phyloP scores from a whole-genome alignment of 345 rosid species.

The Ceriops decandra region DNA sequence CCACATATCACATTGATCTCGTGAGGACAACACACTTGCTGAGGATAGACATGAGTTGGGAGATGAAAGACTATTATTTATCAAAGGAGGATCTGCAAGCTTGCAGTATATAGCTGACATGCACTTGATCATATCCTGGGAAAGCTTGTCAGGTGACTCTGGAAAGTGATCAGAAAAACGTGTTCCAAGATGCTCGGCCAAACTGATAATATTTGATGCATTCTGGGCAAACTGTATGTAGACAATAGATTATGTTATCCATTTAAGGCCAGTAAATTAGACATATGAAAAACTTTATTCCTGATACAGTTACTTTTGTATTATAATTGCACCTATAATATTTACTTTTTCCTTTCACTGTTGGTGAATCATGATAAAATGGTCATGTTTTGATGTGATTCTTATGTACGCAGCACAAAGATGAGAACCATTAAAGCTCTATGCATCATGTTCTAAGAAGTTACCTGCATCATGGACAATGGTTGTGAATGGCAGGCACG shows the following conservation, averaged over 20 bases:
- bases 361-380: background rate
- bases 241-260: slow-evolving; percentile 10
- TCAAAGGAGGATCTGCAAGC: slow-evolving; percentile 79
- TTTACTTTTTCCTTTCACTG: background rate
- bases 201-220: slow-evolving; percentile 65
- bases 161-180: slow-evolving; percentile 84
- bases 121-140: slow-evolving; percentile 96
- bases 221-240: slow-evolving; percentile 65
- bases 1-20: slow-evolving; percentile 65
- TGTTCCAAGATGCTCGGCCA: slow-evolving; percentile 95
- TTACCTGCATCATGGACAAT: slow-evolving; percentile 70
- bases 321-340: slow-evolving; percentile 4
- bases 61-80: slow-evolving; percentile 61
- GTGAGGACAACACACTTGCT: slow-evolving; percentile 65
- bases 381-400: slow-evolving; percentile 5
- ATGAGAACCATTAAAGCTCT: background rate
- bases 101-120: slow-evolving; percentile 87
- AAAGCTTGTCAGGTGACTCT: slow-evolving; percentile 81
- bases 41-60: slow-evolving; percentile 80
- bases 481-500: slow-evolving; percentile 86
- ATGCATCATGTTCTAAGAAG: slow-evolving; percentile 10
- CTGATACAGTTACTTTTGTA: background rate
- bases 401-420: background rate
- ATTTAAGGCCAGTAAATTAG: background rate
- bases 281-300: background rate